Evolutionary conservation across 2,329 filamentous ascomycete species (phyloP), one percentile per base, ranked within the genome.

Genomic region (Coniella vitis): DNA sequence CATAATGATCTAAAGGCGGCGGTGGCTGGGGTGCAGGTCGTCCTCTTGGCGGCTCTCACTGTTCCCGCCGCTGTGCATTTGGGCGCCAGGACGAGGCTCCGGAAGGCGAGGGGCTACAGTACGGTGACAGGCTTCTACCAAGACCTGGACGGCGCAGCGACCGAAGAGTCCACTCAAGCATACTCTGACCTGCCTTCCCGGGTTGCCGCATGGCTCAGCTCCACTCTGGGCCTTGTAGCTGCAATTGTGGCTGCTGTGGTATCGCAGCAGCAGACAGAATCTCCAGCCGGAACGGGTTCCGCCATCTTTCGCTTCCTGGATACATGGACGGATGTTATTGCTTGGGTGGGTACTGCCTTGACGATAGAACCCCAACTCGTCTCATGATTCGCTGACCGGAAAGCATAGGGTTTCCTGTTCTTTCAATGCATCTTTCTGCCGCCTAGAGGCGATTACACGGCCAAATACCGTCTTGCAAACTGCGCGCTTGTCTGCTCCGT

Each of bases 111-210:
- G 12, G 56, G 52, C 1, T 59, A 62, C 37, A 53, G 53, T 16
- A 54, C 45, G 7, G 34, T 62, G 8, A 54, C 55, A 16, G 55
- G 56, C 17, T 53, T 60, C 29, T 67, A 62, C 44, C 56, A 62
- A 49, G 63, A 62, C 42, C 19, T 40, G 7, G 64, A 67, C 45
- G 63, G 64, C 16, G 53, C 58, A 42, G 61, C 64, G 16, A 66
- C 63, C 13, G 59, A 61, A 39, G 56, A 61, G 36, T 66, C 64
- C 14, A 58, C 61, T 12, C 58, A 56, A 12, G 56, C 57, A 17
- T 67, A 61, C 37, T 59, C 61, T 0, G 61, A 65, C 49, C 48
- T 56, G 1, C 49, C 54, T 21, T 58, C 63, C 14, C 57, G 62
- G 8, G 38, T 60, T 25, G 55, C 51, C 8, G 56, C 58, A 4